phyloP scores from a whole-genome alignment of 225 moss, liverwort and hornwort species.

The Antitrichia curtipendula region DNA sequence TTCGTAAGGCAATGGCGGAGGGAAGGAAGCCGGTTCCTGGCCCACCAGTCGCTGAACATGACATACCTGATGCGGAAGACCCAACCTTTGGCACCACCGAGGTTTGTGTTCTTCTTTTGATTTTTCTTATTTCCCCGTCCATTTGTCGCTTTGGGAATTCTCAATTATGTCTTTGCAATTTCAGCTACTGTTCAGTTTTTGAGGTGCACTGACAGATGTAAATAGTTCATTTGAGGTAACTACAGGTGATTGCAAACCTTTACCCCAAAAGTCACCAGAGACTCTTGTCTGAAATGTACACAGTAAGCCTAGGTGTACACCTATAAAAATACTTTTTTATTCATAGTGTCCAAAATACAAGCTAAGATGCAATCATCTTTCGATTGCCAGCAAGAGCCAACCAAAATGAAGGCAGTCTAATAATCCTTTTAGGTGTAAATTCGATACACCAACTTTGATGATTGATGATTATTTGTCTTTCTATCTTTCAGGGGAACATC shows the following conservation, averaged over 20 bases:
- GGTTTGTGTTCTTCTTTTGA: slow-evolving; percentile 15
- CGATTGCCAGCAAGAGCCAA: neutral
- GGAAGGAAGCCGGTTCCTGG: slow-evolving; percentile 88
- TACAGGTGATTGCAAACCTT: neutral
- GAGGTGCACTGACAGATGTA: neutral
- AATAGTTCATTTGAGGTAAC: neutral
- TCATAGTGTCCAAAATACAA: neutral
- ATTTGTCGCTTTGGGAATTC: neutral
- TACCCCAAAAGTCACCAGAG: neutral
- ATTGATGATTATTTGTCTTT: neutral
- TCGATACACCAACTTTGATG: neutral
- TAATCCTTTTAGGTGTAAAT: neutral
- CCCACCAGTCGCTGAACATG: slow-evolving; percentile 62
- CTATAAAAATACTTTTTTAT: neutral
- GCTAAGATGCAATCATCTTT: neutral
- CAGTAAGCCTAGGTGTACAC: neutral
- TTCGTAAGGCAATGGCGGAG: slow-evolving; percentile 88
- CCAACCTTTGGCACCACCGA: slow-evolving; percentile 38
- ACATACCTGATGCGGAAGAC: slow-evolving; percentile 42
- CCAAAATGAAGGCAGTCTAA: neutral
- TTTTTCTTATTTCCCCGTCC: neutral
- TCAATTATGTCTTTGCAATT: neutral
- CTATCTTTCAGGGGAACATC: slow-evolving; percentile 16
- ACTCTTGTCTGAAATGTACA: neutral
- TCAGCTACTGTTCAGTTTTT: neutral